These are phyloP conservation scores for Anacardium occidentale DNA, from an alignment of 345 rosid species.

Conservation along the genomic window DNA sequence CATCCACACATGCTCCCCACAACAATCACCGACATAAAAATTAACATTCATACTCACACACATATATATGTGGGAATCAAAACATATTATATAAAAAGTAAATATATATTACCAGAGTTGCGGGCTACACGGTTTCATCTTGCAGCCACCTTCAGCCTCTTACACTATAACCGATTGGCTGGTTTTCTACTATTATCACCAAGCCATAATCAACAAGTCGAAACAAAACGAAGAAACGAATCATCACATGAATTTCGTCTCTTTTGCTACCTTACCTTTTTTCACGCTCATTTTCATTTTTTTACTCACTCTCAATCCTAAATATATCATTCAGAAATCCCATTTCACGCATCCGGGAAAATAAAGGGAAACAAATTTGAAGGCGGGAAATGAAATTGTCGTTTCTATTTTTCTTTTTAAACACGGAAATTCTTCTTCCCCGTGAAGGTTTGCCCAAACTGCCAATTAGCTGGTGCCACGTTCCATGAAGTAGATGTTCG, in stretches of 20 bases:
- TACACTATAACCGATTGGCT: not conserved
- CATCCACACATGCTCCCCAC: not conserved
- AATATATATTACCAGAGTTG: conserved; percentile 42
- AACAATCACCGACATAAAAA: too few species aligned
- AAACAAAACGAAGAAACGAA: conserved; percentile 1
- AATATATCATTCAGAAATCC: conserved; percentile 2
- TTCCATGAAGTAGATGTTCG: conserved; percentile 80
- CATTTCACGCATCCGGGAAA: conserved; percentile 42
- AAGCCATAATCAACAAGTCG: not conserved
- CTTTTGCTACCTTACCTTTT: conserved; percentile 13
- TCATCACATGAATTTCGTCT: conserved; percentile 1
- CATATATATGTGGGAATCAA: not conserved
- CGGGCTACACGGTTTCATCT: conserved; percentile 56
- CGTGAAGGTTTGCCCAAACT: conserved; percentile 85
- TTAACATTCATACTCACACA: not conserved
- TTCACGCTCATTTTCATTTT: conserved; percentile 5
- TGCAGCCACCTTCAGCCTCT: conserved; percentile 77
- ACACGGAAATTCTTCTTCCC: conserved; percentile 79
- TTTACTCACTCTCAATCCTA: conserved; percentile 19
- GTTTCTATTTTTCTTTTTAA: conserved; percentile 17
- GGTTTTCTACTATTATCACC: conserved; percentile 25
- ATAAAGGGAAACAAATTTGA: conserved; percentile 29
- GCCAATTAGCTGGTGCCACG: conserved; percentile 80
- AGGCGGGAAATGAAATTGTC: conserved; percentile 34
- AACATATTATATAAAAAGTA: conserved; percentile 8